Base-by-base conservation (phyloP, 2,329 filamentous ascomycete genomes). In the Zymoseptoria pseudotritici region DNA sequence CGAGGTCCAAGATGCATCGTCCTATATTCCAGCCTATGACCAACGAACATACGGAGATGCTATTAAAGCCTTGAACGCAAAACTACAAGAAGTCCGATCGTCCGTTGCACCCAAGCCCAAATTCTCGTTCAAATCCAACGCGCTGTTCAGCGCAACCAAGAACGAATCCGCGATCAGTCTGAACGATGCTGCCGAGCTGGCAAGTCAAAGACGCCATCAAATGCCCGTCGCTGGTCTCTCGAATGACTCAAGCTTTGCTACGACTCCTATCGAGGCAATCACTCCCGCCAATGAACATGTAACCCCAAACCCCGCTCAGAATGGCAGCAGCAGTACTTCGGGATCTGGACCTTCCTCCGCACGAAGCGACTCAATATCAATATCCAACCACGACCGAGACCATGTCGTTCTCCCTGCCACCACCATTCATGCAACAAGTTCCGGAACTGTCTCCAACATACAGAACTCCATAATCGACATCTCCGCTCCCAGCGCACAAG, bases 21-120 rank as follows among this genome's bases (percentile, higher is more conserved):
- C 87, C 58, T 91, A 87, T 66, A 84, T 96, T 17, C 91, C 94
- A 2, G 86, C 91, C 7, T 95, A 97, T 72, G 94, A 97, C 70
- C 90, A 94, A 73, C 85, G 90, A 67, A 87, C 88, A 22, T 97
- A 96, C 71, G 84, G 87, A 51, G 86, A 92, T 85, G 84, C 89
- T 21, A 86, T 97, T 74, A 96, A 94, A 78, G 82, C 82, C 17
- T 79, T 97, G 13, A 87, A 87, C 19, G 89, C 93, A 59, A 90
- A 89, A 69, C 80, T 97, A 22, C 86, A 89, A 67, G 83, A 86
- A 60, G 86, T 85, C 7, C 83, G 86, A 17, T 81, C 84, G 49
- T 83, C 82, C 21, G 82, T 90, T 57, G 84, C 85, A 0, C 90
- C 91, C 7, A 89, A 87, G 66, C 83, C 86, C 10, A 90, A 91